Base-by-base conservation (phyloP, 805 yeast genomes). In the Starmera pachycereana region DNA sequence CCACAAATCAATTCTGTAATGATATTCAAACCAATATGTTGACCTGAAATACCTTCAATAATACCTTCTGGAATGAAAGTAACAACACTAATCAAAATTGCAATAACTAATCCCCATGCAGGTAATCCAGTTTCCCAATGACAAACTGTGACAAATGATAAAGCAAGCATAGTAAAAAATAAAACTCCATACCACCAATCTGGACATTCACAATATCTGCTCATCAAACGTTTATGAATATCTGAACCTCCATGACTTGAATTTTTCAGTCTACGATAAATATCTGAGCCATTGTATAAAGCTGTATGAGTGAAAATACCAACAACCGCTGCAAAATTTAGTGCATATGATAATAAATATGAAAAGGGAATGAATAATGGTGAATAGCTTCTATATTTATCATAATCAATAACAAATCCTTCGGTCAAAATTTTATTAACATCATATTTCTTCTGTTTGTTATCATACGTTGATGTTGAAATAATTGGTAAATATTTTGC, bases 131-230 rank as follows among this genome's bases (percentile, higher is more conserved):
- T 65, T 34, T 69, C 62, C 54, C 64, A 65, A 4, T 49, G 51
- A 38, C 62, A 54, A n/a, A 61, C 57, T 3, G 62, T 50, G 4
- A 57, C 57, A 32, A 59, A 58, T 1, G 61, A 57, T 12, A 60
- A 36, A 1, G 52, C 62, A 6, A 57, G 31, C 38, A 49, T 50
- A 9, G 55, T 35, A 8, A 53, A 52, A 30, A 57, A 61, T 11
- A 57, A 33, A 8, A 46, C 38, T 4, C 40, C 67, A 66, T 65
- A 40, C 61, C 52, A 40, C 66, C 58, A 76, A 47, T 77, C 82
- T 1, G 94, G 92, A 16, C 78, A 85, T 46, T 81, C 87, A 32
- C 69, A 69, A 56, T 81, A 80, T 40, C 58, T 62, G 35, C 49
- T 53, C 76, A 74, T 75, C 49, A 75, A 63, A 50, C 79, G 64